These are phyloP conservation scores for Ustilago trichophora DNA, from an alignment of 1,284 basidiomycete genomes.

Conservation along the genomic window DNA sequence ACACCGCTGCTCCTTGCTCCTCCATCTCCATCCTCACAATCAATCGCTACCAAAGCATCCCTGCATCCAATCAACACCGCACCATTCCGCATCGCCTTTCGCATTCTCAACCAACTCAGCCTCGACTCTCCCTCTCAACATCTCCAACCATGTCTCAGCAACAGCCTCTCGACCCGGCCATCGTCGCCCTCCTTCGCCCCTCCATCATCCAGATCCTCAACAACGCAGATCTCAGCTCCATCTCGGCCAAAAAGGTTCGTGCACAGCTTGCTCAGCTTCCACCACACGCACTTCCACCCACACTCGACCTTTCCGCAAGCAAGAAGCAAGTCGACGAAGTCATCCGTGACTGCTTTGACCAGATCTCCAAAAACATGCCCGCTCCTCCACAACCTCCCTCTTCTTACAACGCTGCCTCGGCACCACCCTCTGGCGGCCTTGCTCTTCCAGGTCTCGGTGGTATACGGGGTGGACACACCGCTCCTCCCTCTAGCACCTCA, in stretches of 20 bases:
- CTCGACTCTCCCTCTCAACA: not conserved
- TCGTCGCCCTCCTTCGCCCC: conserved; percentile 46
- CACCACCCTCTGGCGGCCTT: conserved; percentile 40
- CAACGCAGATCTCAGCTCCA: conserved; percentile 56
- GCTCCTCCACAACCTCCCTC: conserved; percentile 32
- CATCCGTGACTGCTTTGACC: conserved; percentile 61
- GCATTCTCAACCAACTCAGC: not conserved
- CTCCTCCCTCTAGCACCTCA: conserved; percentile 25
- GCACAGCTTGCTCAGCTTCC: conserved; percentile 50
- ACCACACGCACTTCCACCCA: conserved; percentile 39
- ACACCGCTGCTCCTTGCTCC: not conserved
- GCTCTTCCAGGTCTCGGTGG: conserved; percentile 57
- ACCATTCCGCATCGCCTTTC: too few species aligned
- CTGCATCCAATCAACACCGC: too few species aligned
- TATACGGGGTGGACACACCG: conserved; percentile 40
- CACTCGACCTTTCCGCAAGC: conserved; percentile 52
- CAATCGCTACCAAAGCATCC: too few species aligned
- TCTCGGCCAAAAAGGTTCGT: conserved; percentile 60
- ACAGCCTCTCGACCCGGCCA: conserved; percentile 33
- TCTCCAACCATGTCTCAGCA: conserved; percentile 38
- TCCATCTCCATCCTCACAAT: not conserved
- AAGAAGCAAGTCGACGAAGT: conserved; percentile 59
- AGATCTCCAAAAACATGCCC: conserved; percentile 46
- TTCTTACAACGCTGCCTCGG: conserved; percentile 29
- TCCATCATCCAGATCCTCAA: conserved; percentile 61